These are phyloP conservation scores for Lentinula novae-zelandiae DNA, from an alignment of 1,284 basidiomycete genomes.

Conservation along the genomic window DNA sequence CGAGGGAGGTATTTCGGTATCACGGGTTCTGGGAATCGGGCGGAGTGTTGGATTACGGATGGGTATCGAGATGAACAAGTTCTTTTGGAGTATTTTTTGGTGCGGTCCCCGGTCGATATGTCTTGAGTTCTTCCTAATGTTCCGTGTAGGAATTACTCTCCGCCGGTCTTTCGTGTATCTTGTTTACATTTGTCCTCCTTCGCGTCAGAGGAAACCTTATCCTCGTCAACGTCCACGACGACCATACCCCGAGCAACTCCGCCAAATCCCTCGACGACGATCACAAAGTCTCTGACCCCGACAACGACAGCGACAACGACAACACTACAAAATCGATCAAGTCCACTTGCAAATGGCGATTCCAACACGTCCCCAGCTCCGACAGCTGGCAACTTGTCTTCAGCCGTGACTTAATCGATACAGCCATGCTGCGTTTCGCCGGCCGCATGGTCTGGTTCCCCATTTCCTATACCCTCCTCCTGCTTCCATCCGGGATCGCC, in stretches of 20 bases:
- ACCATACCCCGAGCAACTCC: no score
- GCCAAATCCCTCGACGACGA: no score
- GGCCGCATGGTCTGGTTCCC: slow-evolving; percentile 29
- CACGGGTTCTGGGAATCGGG: slow-evolving; percentile 33
- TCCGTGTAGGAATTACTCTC: slow-evolving; percentile 28
- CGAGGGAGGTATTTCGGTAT: slow-evolving; percentile 40
- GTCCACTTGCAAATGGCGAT: slow-evolving; percentile 19
- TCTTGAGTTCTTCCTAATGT: neutral
- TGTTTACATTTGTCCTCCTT: slow-evolving; percentile 29
- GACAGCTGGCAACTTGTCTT: slow-evolving; percentile 26
- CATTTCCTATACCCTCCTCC: slow-evolving; percentile 29
- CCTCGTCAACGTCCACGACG: slow-evolving; percentile 7
- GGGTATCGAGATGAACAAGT: slow-evolving; percentile 37
- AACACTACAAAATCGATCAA: no score
- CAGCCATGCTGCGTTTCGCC: slow-evolving; percentile 23
- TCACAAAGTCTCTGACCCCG: no score
- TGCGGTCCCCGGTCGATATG: slow-evolving; percentile 18
- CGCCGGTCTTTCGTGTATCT: slow-evolving; percentile 26
- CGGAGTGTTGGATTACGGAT: slow-evolving; percentile 41
- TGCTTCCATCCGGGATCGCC: slow-evolving; percentile 31
- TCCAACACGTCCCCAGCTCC: slow-evolving; percentile 21
- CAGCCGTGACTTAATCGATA: slow-evolving; percentile 25
- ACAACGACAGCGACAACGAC: no score
- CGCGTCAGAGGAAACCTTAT: slow-evolving; percentile 31
- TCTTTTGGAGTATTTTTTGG: slow-evolving; percentile 46